phyloP scores from a whole-genome alignment of 768 basidiomycete genomes.

The Lentinula aciculospora region DNA sequence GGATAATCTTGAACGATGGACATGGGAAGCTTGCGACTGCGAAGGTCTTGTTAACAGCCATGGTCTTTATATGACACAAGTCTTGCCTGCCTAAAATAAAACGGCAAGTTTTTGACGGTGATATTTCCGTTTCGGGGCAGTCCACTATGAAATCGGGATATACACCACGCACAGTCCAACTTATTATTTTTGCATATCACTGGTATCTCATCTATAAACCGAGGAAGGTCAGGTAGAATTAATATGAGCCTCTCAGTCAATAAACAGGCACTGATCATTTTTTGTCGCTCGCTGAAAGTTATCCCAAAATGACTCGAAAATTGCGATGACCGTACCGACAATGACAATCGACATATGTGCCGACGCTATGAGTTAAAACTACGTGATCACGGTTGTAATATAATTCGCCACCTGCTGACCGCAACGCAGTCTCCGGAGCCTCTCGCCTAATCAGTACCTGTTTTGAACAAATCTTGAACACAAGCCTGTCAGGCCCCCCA shows the following conservation, averaged over 20 bases:
- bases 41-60: conserved; percentile 27
- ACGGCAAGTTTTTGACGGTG: not conserved
- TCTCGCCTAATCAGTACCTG: not conserved
- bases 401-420: not conserved
- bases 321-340: no score
- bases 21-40: conserved; percentile 8
- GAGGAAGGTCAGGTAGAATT: no score
- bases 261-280: no score
- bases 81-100: not conserved
- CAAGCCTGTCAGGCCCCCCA: no score
- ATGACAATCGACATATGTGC: not conserved
- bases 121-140: not conserved
- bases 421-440: not conserved
- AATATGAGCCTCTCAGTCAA: no score
- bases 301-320: not conserved
- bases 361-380: not conserved
- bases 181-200: no score
- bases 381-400: conserved; percentile 9
- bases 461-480: not conserved
- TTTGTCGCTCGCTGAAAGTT: no score
- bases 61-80: not conserved
- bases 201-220: no score
- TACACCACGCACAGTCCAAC: no score
- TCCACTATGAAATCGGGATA: not conserved
- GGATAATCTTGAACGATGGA: conserved; percentile 45